Conservation (phyloP, 345 rosid genomes). For the Heritiera littoralis region DNA sequence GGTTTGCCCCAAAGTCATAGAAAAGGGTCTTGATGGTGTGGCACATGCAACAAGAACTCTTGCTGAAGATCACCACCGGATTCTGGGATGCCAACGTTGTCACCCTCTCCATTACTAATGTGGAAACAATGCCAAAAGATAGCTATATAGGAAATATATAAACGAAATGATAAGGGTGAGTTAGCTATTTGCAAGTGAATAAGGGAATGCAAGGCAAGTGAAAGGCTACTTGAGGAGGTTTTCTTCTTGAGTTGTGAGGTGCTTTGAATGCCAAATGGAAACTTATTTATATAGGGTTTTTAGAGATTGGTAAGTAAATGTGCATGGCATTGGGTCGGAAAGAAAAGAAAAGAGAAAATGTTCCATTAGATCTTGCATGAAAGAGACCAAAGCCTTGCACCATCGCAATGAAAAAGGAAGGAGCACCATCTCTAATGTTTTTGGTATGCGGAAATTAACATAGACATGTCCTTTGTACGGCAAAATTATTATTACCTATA, state of each 20-base stretch:
- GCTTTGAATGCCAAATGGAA: not conserved
- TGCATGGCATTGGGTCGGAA: no score
- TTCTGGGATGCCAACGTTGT: slow-evolving; percentile 59
- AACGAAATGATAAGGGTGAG: not conserved
- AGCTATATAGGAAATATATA: not conserved
- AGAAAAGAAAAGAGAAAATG: no score
- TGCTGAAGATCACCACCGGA: slow-evolving; percentile 86
- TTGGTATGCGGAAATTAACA: slow-evolving; percentile 29
- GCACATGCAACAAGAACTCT: slow-evolving; percentile 76
- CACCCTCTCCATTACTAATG: slow-evolving; percentile 53
- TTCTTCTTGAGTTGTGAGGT: slow-evolving; percentile 5
- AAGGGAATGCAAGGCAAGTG: not conserved
- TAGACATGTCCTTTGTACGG: slow-evolving; percentile 35
- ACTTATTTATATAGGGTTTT: slow-evolving; percentile 36
- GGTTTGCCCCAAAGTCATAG: slow-evolving; percentile 69
- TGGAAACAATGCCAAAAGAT: not conserved
- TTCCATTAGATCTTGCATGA: not conserved
- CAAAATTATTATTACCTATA: not conserved
- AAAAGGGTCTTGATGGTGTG: slow-evolving; percentile 70
- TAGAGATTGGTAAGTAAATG: no score
- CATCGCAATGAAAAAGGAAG: not conserved
- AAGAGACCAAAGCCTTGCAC: slow-evolving; percentile 14
- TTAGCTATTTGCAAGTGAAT: not conserved
- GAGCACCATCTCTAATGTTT: slow-evolving; percentile 34
- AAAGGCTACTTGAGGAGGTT: not conserved